A percentile compares a stretch with the other conserved stretches of the same genome.
phyloP scores from a whole-genome alignment of 345 rosid genomes.

The Conringia planisiliqua region DNA sequence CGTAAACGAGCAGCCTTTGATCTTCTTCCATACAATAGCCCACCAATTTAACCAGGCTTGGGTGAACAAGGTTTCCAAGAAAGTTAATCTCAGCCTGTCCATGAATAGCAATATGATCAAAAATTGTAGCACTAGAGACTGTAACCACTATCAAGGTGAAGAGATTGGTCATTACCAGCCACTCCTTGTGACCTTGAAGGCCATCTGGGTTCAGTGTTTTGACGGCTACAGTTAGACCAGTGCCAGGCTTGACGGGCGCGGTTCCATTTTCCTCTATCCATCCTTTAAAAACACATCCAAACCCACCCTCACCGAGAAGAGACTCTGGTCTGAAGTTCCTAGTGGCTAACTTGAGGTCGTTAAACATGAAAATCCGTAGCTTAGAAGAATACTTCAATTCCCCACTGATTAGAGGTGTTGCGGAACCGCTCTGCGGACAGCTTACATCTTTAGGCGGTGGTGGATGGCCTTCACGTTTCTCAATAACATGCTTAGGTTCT shows the following conservation, averaged over 20 bases:
- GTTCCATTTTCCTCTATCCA: slow-evolving; percentile 94
- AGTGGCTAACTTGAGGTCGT: slow-evolving; percentile 71
- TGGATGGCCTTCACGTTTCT: slow-evolving; percentile 39
- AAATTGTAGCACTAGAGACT: neutral
- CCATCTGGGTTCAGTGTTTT: slow-evolving; percentile 92
- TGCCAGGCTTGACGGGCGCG: slow-evolving; percentile 86
- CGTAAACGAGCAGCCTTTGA: slow-evolving; percentile 68
- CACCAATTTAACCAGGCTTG: slow-evolving; percentile 67
- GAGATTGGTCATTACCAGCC: slow-evolving; percentile 60
- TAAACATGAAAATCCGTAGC: slow-evolving; percentile 64
- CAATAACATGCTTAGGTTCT: slow-evolving; percentile 41
- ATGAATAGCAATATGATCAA: slow-evolving; percentile 4
- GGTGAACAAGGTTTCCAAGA: slow-evolving; percentile 73
- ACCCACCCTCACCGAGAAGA: slow-evolving; percentile 90
- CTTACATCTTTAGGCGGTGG: slow-evolving; percentile 44
- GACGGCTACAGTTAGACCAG: slow-evolving; percentile 86
- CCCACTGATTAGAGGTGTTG: slow-evolving; percentile 62
- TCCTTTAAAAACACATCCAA: slow-evolving; percentile 93
- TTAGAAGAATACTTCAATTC: slow-evolving; percentile 68
- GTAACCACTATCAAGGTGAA: neutral
- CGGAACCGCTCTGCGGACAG: slow-evolving; percentile 48
- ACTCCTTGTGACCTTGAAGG: slow-evolving; percentile 96
- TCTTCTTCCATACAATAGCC: slow-evolving; percentile 85
- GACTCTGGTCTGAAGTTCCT: slow-evolving; percentile 84
- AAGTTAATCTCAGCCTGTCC: slow-evolving; percentile 75